A percentile compares a stretch with the other conserved stretches of the same genome.
These are phyloP conservation scores for Pythium folliculosum DNA, from an alignment of 352 stramenopile genomes.

Conservation along the genomic window DNA sequence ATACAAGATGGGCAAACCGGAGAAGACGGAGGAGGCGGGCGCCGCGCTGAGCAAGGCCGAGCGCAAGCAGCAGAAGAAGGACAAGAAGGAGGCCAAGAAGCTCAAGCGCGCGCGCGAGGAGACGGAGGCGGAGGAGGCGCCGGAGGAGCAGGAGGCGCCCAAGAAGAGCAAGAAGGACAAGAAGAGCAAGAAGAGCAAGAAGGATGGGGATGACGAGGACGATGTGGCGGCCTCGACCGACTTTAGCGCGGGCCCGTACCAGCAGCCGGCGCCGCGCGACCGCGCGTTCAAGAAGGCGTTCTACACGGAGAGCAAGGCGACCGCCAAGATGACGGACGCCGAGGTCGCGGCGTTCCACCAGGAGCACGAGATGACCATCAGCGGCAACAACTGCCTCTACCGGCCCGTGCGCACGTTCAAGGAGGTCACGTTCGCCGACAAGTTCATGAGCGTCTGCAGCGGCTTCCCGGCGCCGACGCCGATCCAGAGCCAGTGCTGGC, in stretches of 20 bases:
- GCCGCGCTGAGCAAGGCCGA: conserved; percentile 33
- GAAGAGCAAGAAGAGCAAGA: conserved; percentile 43
- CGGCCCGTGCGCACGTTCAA: conserved; percentile 71
- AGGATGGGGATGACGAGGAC: conserved; percentile 11
- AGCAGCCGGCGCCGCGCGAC: conserved; percentile 62
- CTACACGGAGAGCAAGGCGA: conserved; percentile 77
- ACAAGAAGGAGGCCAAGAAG: conserved; percentile 49
- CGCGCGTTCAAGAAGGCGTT: conserved; percentile 85
- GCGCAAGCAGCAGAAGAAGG: conserved; percentile 37
- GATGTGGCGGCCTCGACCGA: conserved; percentile 36
- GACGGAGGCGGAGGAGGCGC: conserved; percentile 1
- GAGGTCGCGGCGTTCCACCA: conserved; percentile 88
- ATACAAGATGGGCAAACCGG: conserved; percentile 29
- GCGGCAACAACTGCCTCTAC: conserved; percentile 88
- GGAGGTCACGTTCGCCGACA: conserved; percentile 74
- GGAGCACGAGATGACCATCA: conserved; percentile 82
- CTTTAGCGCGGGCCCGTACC: conserved; percentile 73
- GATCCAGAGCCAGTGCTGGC: conserved; percentile 98
- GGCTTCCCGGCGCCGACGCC: conserved; percentile 93
- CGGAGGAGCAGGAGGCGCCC: conserved; percentile 1
- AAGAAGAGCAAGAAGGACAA: conserved; percentile 36
- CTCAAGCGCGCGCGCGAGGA: conserved; percentile 32
- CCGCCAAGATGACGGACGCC: conserved; percentile 73
- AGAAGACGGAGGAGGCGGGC: conserved; percentile 31
- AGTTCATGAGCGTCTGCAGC: conserved; percentile 88